Evolutionary conservation across 352 stramenopile genomes (phyloP), one percentile per base, ranked within the genome.

Genomic region (Globisporangium perplexum): DNA sequence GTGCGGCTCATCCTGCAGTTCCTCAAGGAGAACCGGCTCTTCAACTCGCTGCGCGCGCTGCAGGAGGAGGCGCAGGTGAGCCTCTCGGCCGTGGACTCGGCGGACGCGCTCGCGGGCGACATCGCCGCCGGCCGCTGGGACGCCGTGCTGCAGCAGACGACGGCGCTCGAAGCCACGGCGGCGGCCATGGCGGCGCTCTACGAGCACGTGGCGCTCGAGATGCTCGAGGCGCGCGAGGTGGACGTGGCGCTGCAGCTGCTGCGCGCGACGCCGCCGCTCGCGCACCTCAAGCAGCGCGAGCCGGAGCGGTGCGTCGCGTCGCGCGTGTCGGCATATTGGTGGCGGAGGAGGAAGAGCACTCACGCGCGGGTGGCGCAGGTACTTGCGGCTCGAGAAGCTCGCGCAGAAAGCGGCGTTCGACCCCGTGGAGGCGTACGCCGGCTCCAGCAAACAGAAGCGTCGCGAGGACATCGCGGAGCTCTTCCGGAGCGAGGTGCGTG

Each of bases 1-100:
- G 74, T 97, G 51, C 83, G 88, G 24, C 69, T 98, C 26, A 90
- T 98, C 52, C 79, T 97, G 59, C 88, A 97, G 71, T 97, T 96
- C 53, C 76, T 96, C 36, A 79, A 91, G 52, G 92, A 98, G 68
- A 93, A 97, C 62, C 74, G 82, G 11, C 70, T 98, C 10, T 89
- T 89, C 43, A 48, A 69, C 24, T 72, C 88, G 10, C 82, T 98
- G 72, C 69, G 77, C 22, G 67, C 83, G 50, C 69, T 98, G 44
- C 87, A 97, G 62, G 71, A 93, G 22, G 89, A 97, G 69, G 71
- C 85, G 10, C 83, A 93, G 58, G 78, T 97, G 50, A 77, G 80
- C 49, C 72, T 96, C 24, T 92, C 95, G 52, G 75, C 82, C 10
- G 89, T 97, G 36, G 88, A 96, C 55, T 95, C 83, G 49, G 61